phyloP scores from a whole-genome alignment of 805 yeast genomes.

The Yarrowia sp. region DNA sequence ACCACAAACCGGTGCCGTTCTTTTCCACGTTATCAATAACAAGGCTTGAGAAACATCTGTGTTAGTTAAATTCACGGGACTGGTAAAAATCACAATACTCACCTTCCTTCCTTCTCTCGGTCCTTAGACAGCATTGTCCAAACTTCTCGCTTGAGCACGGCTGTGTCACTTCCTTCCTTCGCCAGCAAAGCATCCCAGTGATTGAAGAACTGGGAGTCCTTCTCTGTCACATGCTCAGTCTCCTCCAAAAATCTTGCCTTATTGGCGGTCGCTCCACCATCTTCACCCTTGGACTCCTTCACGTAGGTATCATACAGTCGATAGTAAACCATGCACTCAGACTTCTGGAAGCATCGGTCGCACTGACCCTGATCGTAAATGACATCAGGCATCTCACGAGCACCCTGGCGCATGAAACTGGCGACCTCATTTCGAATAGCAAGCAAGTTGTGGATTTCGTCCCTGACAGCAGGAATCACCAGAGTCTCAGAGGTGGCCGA shows the following conservation, averaged over 20 bases:
- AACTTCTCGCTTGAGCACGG: slow-evolving; percentile 56
- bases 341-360: slow-evolving; percentile 57
- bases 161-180: slow-evolving; percentile 65
- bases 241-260: slow-evolving; percentile 19
- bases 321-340: slow-evolving; percentile 59
- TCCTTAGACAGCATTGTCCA: slow-evolving; percentile 61
- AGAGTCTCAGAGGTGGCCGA: slow-evolving; percentile 59
- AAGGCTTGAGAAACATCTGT: slow-evolving; percentile 42
- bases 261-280: slow-evolving; percentile 31
- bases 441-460: slow-evolving; percentile 65
- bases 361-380: slow-evolving; percentile 30
- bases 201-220: slow-evolving; percentile 55
- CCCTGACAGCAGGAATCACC: slow-evolving; percentile 50
- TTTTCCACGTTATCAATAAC: slow-evolving; percentile 26
- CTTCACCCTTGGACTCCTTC: slow-evolving; percentile 50
- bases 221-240: slow-evolving; percentile 51
- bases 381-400: slow-evolving; percentile 31
- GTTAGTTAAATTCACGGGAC: slow-evolving; percentile 40
- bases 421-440: slow-evolving; percentile 73
- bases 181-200: slow-evolving; percentile 74
- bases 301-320: slow-evolving; percentile 59
- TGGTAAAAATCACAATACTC: slow-evolving; percentile 38
- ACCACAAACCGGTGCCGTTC: neutral
- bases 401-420: slow-evolving; percentile 47
- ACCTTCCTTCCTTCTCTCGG: slow-evolving; percentile 64